Percentiles rank a stretch among this genome's conserved stretches.
Evolutionary conservation across 495 filamentous ascomycete genomes (phyloP).

Genomic region (Aspergillus sparsus): DNA sequence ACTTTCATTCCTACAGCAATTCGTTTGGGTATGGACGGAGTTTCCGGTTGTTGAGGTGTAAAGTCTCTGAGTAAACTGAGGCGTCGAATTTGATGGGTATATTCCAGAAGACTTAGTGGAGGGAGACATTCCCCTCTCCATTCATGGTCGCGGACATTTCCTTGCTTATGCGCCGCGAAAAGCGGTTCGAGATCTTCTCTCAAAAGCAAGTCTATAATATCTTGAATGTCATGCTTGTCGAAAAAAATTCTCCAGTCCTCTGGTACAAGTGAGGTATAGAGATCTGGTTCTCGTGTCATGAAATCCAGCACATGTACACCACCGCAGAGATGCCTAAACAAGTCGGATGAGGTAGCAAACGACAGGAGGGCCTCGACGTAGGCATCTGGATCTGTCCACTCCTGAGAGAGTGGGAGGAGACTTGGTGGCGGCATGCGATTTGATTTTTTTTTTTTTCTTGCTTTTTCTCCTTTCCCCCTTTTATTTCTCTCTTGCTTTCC

Average conservation of each 20-base stretch:
- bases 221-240: conserved; percentile 63
- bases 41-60: conserved; percentile 26
- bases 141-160: conserved; percentile 14
- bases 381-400: conserved; percentile 60
- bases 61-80: conserved; percentile 69
- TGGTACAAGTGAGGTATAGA: conserved; percentile 75
- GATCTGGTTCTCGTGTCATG: conserved; percentile 78
- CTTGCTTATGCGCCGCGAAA: conserved; percentile 15
- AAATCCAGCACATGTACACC: conserved; percentile 96
- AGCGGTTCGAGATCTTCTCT: conserved; percentile 61
- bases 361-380: conserved; percentile 78
- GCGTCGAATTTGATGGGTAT: conserved; percentile 71
- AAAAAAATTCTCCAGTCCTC: conserved; percentile 81
- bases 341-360: conserved; percentile 70
- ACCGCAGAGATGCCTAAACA: conserved; percentile 88
- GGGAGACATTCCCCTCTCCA: conserved; percentile 59
- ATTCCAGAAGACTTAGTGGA: conserved; percentile 68
- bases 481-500: conserved; percentile 3
- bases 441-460: conserved; percentile 8
- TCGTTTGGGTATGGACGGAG: conserved; percentile 59
- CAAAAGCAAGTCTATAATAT: conserved; percentile 76
- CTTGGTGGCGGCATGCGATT: conserved; percentile 22
- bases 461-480: not conserved
- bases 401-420: conserved; percentile 58
- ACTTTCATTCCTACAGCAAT: conserved; percentile 89